These are phyloP conservation scores for Phytophthora lateralis DNA, from an alignment of 352 stramenopile species.

Conservation along the genomic window DNA sequence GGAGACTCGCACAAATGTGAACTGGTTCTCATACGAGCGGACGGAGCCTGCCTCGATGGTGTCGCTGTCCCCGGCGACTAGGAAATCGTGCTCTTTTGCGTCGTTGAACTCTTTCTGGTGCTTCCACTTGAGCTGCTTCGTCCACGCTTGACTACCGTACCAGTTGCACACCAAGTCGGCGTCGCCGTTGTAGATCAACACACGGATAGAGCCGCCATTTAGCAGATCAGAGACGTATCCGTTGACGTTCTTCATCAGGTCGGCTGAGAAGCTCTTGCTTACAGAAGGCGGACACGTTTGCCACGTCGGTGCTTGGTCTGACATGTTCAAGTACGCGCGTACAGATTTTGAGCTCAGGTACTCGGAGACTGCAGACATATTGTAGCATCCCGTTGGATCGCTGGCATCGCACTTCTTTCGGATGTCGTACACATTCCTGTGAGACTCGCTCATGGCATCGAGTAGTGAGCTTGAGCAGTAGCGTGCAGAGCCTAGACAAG, in stretches of 20 bases:
- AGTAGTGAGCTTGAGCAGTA: conserved; percentile 29
- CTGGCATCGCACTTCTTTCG: conserved; percentile 32
- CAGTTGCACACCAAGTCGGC: conserved; percentile 55
- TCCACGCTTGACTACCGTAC: conserved; percentile 45
- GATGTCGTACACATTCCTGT: conserved; percentile 66
- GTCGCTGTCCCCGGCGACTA: conserved; percentile 7
- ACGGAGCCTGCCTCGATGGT: conserved; percentile 27
- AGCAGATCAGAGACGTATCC: conserved; percentile 31
- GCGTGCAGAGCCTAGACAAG: conserved; percentile 20
- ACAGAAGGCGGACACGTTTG: conserved; percentile 89
- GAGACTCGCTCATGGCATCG: conserved; percentile 9
- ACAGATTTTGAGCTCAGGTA: conserved; percentile 66
- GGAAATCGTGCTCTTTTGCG: conserved; percentile 13
- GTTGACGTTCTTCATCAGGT: conserved; percentile 31
- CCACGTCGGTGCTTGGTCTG: conserved; percentile 56
- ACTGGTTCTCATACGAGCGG: conserved; percentile 32
- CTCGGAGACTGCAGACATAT: conserved; percentile 27
- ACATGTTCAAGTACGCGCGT: conserved; percentile 44
- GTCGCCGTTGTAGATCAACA: conserved; percentile 39
- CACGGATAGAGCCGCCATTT: conserved; percentile 23
- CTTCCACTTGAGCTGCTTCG: conserved; percentile 38
- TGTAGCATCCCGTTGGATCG: conserved; percentile 21
- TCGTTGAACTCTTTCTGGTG: conserved; percentile 36
- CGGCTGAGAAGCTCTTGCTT: conserved; percentile 69
- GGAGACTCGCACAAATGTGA: conserved; percentile 61